These are phyloP conservation scores for Carnegiea gigantea DNA, from an alignment of 179 eudicot species.

Conservation along the genomic window DNA sequence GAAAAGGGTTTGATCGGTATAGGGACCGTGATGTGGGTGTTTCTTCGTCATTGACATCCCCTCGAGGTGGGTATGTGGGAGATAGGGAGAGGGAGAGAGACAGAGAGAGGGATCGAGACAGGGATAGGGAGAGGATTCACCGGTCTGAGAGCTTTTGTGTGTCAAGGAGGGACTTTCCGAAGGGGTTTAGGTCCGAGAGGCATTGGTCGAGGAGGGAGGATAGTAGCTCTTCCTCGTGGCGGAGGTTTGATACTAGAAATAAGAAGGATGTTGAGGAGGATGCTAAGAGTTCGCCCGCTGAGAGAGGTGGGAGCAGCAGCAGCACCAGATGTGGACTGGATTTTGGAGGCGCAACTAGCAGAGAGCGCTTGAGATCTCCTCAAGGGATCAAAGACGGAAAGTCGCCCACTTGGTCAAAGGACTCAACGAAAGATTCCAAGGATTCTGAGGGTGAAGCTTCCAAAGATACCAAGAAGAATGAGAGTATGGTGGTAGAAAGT, in stretches of 20 bases:
- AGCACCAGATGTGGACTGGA: conserved; percentile 42
- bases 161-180: conserved; percentile 80
- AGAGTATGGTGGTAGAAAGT: conserved; percentile 55
- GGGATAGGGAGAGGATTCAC: conserved; percentile 54
- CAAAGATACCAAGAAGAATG: conserved; percentile 61
- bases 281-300: conserved; percentile 34
- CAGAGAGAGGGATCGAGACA: conserved; percentile 34
- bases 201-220: conserved; percentile 73
- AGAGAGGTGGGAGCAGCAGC: conserved; percentile 40
- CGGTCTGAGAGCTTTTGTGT: conserved; percentile 81
- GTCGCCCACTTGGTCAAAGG: conserved; percentile 65
- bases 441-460: conserved; percentile 70
- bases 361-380: conserved; percentile 59
- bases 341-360: conserved; percentile 47
- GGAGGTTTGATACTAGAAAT: conserved; percentile 61
- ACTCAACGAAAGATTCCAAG: conserved; percentile 61
- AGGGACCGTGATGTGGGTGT: conserved; percentile 64
- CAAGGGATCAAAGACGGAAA: conserved; percentile 52
- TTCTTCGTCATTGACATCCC: conserved; percentile 54
- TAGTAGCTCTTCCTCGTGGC: conserved; percentile 71
- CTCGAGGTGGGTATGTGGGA: conserved; percentile 53
- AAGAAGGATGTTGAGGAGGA: conserved; percentile 75
- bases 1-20: conserved; percentile 65
- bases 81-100: conserved; percentile 48
- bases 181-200: conserved; percentile 95